phyloP scores from a whole-genome alignment of 202 grass and related monocot genomes.

The Cymbopogon flexuosus region DNA sequence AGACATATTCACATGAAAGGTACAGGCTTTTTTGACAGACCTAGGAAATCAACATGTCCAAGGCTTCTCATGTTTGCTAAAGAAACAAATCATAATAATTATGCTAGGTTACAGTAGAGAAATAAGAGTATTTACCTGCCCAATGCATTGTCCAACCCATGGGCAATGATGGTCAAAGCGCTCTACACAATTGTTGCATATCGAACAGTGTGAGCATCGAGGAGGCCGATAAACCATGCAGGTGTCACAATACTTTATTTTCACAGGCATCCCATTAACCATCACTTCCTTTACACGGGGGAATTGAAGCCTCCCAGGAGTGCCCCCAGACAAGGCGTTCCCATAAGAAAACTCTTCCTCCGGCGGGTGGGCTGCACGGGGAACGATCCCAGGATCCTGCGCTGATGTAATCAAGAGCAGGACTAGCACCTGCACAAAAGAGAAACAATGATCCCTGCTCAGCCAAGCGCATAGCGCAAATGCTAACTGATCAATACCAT shows the following conservation, averaged over 20 bases:
- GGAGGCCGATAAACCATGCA: slow-evolving; percentile 86
- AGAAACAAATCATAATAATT: neutral
- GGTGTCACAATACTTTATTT: slow-evolving; percentile 84
- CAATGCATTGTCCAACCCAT: slow-evolving; percentile 95
- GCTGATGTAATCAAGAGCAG: slow-evolving; percentile 64
- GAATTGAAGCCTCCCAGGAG: slow-evolving; percentile 50
- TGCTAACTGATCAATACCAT: neutral
- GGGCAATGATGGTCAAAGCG: slow-evolving; percentile 96
- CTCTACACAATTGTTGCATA: slow-evolving; percentile 92
- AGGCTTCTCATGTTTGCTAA: neutral
- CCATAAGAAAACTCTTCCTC: slow-evolving; percentile 70
- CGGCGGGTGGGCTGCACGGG: slow-evolving; percentile 64
- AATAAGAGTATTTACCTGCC: slow-evolving; percentile 50
- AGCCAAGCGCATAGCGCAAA: neutral
- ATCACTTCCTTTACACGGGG: slow-evolving; percentile 49
- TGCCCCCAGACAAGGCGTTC: slow-evolving; percentile 40
- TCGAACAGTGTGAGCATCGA: slow-evolving; percentile 79
- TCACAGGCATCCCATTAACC: slow-evolving; percentile 53
- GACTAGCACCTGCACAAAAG: slow-evolving; percentile 49
- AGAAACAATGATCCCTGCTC: neutral
- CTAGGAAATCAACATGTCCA: slow-evolving; percentile 3
- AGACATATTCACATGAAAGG: slow-evolving; percentile 1
- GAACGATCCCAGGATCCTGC: slow-evolving; percentile 73
- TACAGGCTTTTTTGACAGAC: neutral
- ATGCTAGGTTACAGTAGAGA: neutral